Evolutionary conservation across 1,284 basidiomycete species (phyloP).

Genomic region (Vanrija pseudolonga): DNA sequence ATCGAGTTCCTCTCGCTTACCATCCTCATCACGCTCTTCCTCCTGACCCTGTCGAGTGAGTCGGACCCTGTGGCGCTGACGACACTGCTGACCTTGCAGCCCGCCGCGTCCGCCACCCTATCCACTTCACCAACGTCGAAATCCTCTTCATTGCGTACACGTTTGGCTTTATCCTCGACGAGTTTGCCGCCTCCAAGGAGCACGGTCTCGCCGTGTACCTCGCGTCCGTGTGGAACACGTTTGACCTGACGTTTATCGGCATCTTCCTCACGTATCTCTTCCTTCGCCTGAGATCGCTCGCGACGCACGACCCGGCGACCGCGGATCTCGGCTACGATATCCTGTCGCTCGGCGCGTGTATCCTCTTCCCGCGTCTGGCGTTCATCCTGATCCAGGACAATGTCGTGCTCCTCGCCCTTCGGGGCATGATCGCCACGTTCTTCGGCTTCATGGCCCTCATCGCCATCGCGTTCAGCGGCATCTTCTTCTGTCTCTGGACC

Average conservation of each 20-base stretch:
- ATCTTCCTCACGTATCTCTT: constrained; percentile 68
- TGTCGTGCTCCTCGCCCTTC: constrained; percentile 65
- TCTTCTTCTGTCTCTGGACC: constrained; percentile 77
- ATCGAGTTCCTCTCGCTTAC: constrained; percentile 72
- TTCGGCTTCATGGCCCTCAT: constrained; percentile 79
- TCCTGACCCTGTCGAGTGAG: constrained; percentile 57
- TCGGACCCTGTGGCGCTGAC: constrained; percentile 39
- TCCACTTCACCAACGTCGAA: constrained; percentile 59
- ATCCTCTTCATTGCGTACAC: constrained; percentile 69
- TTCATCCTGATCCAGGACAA: constrained; percentile 83
- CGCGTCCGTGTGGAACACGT: constrained; percentile 81
- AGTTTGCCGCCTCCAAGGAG: constrained; percentile 55
- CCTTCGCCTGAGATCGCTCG: constrained; percentile 64
- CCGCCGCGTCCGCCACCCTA: constrained; percentile 50
- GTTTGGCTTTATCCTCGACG: constrained; percentile 68
- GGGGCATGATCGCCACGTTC: constrained; percentile 67
- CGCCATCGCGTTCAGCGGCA: constrained; percentile 65
- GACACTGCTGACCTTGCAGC: constrained; percentile 54
- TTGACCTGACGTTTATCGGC: constrained; percentile 70
- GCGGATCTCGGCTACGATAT: constrained; percentile 76
- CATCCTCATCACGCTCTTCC: constrained; percentile 63
- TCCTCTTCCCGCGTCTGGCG: constrained; percentile 78
- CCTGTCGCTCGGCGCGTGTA: constrained; percentile 76
- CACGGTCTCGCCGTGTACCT: constrained; percentile 83
- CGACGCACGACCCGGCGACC: constrained; percentile 54